Evolutionary conservation across 2,329 filamentous ascomycete species (phyloP).

Genomic region (Nemania abortiva): DNA sequence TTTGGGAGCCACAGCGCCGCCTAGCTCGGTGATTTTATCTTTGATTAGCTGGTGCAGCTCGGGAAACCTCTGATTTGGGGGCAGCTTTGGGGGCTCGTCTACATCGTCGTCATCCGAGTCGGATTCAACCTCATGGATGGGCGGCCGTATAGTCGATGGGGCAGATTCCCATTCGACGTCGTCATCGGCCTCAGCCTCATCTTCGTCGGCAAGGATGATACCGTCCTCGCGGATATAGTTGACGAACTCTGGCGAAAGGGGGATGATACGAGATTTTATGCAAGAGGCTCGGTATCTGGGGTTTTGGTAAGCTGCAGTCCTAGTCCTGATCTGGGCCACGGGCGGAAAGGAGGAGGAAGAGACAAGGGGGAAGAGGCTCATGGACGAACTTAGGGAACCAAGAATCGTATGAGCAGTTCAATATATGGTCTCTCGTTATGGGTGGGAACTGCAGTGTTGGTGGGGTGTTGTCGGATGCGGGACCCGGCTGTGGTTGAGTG

Average conservation of each 20-base stretch:
- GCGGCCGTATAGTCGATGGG: conserved; percentile 50
- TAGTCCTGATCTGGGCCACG: background rate
- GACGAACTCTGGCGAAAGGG: conserved; percentile 80
- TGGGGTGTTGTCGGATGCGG: conserved; percentile 40
- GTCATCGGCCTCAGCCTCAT: conserved; percentile 66
- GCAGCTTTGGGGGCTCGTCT: conserved; percentile 57
- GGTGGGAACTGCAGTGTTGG: conserved; percentile 73
- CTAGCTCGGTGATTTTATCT: conserved; percentile 81
- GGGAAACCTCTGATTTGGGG: conserved; percentile 70
- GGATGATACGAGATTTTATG: conserved; percentile 87
- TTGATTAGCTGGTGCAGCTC: conserved; percentile 83
- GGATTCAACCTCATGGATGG: conserved; percentile 59
- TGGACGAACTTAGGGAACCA: conserved; percentile 81
- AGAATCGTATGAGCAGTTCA: conserved; percentile 92
- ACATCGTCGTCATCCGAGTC: conserved; percentile 66
- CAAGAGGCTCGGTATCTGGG: conserved; percentile 80
- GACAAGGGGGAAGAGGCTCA: background rate
- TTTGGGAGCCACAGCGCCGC: conserved; percentile 89
- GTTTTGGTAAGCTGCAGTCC: conserved; percentile 31
- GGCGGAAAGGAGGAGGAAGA: background rate
- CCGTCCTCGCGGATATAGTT: conserved; percentile 92
- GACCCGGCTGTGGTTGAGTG: conserved; percentile 42
- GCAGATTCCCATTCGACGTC: conserved; percentile 67
- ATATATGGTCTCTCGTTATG: conserved; percentile 85
- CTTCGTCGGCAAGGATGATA: conserved; percentile 84